Conservation (phyloP, 257 asterid species). For the Avicennia marina region DNA sequence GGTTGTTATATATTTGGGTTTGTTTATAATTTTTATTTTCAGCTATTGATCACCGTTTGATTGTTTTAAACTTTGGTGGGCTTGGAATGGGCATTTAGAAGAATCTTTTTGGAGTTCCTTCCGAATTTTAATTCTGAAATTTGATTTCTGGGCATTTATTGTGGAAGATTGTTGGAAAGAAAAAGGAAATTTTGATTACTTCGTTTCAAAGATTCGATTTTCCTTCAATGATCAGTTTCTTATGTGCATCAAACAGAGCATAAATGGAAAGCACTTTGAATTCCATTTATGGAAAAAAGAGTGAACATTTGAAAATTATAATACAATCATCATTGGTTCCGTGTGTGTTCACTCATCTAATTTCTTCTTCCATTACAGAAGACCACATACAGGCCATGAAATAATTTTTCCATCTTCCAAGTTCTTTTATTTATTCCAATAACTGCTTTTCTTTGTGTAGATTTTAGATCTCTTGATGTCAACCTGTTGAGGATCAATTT, state of each 20-base stretch:
- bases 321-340: constrained; percentile 35
- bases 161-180: constrained; percentile 2
- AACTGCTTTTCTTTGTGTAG: constrained; percentile 9
- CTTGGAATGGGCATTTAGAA: no score
- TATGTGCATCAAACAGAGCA: background rate
- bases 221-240: background rate
- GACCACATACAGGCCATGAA: constrained; percentile 12
- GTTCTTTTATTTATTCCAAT: background rate
- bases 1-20: background rate
- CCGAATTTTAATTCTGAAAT: no score
- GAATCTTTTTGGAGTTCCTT: no score
- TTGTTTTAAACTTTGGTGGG: no score
- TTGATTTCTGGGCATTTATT: background rate
- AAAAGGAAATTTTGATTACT: constrained; percentile 1
- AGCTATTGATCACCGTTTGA: constrained; percentile 22
- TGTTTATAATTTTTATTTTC: background rate
- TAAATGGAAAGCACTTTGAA: constrained; percentile 20
- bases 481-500: constrained; percentile 31
- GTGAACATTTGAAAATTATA: constrained; percentile 14
- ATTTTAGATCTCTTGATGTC: constrained; percentile 28
- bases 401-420: constrained; percentile 17
- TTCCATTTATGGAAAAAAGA: constrained; percentile 29
- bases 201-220: background rate
- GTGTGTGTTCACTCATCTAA: constrained; percentile 21
- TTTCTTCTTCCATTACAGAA: no score